phyloP scores from a whole-genome alignment of 2,329 filamentous ascomycete species.

The Calonectria multiphialidica region DNA sequence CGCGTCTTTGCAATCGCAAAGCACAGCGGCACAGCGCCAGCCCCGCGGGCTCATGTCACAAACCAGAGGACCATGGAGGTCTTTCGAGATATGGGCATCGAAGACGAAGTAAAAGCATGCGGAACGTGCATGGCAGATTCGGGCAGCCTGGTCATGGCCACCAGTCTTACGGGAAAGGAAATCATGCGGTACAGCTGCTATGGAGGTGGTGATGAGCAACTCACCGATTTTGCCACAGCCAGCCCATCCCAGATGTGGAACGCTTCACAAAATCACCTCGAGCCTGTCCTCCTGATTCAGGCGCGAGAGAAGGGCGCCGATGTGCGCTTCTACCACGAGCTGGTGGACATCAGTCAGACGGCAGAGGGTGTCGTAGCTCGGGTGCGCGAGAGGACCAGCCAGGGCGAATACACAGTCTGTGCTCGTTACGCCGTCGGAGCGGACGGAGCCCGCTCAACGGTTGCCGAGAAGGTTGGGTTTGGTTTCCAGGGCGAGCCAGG shows the following conservation, averaged over 20 bases:
- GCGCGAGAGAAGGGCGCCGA: neutral
- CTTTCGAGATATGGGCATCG: neutral
- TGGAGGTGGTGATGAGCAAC: neutral
- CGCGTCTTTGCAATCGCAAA: neutral
- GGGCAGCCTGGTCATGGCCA: neutral
- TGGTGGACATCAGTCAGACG: neutral
- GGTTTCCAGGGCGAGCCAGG: slow-evolving; percentile 26
- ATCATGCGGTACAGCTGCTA: neutral
- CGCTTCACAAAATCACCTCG: neutral
- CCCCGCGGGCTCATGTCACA: neutral
- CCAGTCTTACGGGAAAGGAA: neutral
- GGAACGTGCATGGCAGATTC: neutral
- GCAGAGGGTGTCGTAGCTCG: neutral
- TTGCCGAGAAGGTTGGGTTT: slow-evolving; percentile 24
- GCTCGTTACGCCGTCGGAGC: slow-evolving; percentile 14
- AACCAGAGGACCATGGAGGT: slow-evolving; percentile 4
- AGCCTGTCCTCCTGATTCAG: neutral
- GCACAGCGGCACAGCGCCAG: neutral
- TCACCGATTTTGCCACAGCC: neutral
- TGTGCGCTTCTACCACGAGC: neutral
- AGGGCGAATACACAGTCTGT: neutral
- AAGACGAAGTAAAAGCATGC: neutral
- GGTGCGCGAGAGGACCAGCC: neutral
- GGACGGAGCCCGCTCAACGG: slow-evolving; percentile 26
- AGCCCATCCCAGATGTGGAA: slow-evolving; percentile 1